Evolutionary conservation across 169 alveolate genomes (phyloP).

Genomic region (Eimeria necatrix): DNA sequence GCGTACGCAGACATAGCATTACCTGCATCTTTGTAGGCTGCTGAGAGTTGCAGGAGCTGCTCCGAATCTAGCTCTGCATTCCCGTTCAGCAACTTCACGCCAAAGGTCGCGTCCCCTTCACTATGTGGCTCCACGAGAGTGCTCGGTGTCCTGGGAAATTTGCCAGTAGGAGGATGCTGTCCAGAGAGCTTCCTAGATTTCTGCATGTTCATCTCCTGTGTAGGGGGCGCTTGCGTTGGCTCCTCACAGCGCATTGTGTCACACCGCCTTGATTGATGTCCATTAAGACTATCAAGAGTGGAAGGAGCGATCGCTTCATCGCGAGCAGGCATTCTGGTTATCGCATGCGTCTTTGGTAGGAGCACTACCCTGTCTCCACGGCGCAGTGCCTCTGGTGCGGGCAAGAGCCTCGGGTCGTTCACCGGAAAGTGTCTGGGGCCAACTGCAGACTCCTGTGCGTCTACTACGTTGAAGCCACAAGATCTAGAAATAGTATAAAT

Average conservation of each 20-base stretch:
- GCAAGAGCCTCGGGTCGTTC: slow-evolving; percentile 47
- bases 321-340: not conserved
- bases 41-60: slow-evolving; percentile 52
- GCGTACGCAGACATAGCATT: not conserved
- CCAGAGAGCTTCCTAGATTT: not conserved
- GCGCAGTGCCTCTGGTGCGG: slow-evolving; percentile 62
- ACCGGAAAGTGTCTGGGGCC: slow-evolving; percentile 75
- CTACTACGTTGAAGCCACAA: slow-evolving; percentile 42
- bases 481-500: slow-evolving; percentile 59
- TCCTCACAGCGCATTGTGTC: slow-evolving; percentile 8
- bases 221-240: not conserved
- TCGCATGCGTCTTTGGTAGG: slow-evolving; percentile 26
- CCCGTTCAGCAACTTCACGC: not conserved
- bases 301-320: not conserved
- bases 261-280: not conserved
- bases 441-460: slow-evolving; percentile 57
- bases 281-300: not conserved
- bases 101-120: not conserved
- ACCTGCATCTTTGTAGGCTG: slow-evolving; percentile 72
- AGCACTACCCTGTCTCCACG: slow-evolving; percentile 70
- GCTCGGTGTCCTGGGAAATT: not conserved
- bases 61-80: not conserved
- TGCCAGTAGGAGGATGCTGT: not conserved
- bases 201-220: not conserved
- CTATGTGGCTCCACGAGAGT: not conserved